A percentile compares a stretch with the other conserved stretches of the same genome.
Evolutionary conservation across 2,329 filamentous ascomycete species (phyloP).

Genomic region (Fusarium tupiense): DNA sequence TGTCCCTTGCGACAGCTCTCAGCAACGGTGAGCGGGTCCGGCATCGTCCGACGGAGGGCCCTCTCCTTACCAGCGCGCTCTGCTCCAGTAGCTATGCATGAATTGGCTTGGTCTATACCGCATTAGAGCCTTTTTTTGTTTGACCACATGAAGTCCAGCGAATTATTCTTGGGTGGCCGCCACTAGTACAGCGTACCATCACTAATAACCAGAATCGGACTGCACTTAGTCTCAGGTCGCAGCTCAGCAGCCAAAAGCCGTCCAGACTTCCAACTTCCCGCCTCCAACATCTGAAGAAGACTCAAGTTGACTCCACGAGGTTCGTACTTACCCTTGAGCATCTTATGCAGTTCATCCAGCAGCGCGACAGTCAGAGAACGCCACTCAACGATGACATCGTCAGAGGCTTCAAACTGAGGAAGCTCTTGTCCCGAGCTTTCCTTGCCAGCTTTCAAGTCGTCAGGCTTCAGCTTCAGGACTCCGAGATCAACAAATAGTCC

Average conservation of each 20-base stretch:
- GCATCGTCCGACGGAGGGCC: too few relatives aligned
- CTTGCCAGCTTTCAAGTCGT: slow-evolving; percentile 54
- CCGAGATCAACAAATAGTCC: slow-evolving; percentile 72
- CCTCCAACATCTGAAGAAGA: slow-evolving; percentile 63
- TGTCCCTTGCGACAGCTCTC: too few relatives aligned
- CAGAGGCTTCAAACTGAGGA: slow-evolving; percentile 62
- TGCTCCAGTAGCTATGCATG: too few relatives aligned
- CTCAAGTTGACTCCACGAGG: slow-evolving; percentile 45
- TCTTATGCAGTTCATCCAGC: slow-evolving; percentile 59
- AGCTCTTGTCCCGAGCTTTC: slow-evolving; percentile 54
- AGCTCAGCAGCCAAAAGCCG: slow-evolving; percentile 83
- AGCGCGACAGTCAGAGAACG: slow-evolving; percentile 67
- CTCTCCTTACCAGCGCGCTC: too few relatives aligned
- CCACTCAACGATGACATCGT: slow-evolving; percentile 71
- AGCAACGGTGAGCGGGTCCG: too few relatives aligned
- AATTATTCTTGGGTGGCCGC: background rate
- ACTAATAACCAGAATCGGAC: slow-evolving; percentile 70
- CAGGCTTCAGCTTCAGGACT: slow-evolving; percentile 60
- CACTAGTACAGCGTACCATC: slow-evolving; percentile 26
- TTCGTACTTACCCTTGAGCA: slow-evolving; percentile 42
- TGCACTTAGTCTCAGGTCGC: slow-evolving; percentile 81
- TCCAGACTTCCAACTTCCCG: slow-evolving; percentile 71
- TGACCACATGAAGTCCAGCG: too few relatives aligned
- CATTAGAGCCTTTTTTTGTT: too few relatives aligned
- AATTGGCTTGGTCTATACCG: too few relatives aligned